phyloP scores from a whole-genome alignment of 2,329 filamentous ascomycete species.

The Scedosporium boydii region DNA sequence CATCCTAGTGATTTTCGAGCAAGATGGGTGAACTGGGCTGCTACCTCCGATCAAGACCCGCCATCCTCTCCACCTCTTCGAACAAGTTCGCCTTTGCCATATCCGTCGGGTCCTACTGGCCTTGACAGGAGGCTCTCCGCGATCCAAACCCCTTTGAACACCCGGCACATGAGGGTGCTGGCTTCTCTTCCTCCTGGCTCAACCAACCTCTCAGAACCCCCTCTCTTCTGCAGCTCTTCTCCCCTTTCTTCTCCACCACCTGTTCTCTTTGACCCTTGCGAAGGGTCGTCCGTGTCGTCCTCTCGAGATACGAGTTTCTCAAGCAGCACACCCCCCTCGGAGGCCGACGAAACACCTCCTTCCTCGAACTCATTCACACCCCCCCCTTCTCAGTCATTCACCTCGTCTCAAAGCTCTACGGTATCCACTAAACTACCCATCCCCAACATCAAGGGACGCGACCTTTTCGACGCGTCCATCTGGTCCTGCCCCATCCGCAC shows the following conservation, averaged over 20 bases:
- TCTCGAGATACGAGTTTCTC: conserved; percentile 22
- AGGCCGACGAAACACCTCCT: conserved; percentile 33
- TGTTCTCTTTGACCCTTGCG: conserved; percentile 41
- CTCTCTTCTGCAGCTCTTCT: conserved; percentile 31
- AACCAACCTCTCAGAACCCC: background rate
- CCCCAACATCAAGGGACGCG: conserved; percentile 58
- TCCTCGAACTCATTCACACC: conserved; percentile 28
- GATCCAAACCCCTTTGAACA: background rate
- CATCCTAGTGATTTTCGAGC: background rate
- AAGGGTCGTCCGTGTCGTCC: conserved; percentile 24
- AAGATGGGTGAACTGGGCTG: background rate
- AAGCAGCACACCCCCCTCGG: conserved; percentile 31
- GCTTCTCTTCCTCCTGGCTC: background rate
- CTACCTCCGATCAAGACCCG: background rate
- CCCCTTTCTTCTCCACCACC: conserved; percentile 49
- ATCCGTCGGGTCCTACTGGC: background rate
- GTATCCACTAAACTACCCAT: conserved; percentile 17
- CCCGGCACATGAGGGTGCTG: background rate
- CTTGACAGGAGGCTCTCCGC: background rate
- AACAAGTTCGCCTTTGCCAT: background rate
- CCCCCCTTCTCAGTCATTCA: conserved; percentile 18
- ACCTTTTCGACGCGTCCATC: conserved; percentile 62
- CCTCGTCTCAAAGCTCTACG: conserved; percentile 28
- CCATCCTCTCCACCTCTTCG: background rate
- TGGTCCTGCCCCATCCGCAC: conserved; percentile 61